Evolutionary conservation across 495 filamentous ascomycete species (phyloP).

Genomic region (Choiromyces venosus): DNA sequence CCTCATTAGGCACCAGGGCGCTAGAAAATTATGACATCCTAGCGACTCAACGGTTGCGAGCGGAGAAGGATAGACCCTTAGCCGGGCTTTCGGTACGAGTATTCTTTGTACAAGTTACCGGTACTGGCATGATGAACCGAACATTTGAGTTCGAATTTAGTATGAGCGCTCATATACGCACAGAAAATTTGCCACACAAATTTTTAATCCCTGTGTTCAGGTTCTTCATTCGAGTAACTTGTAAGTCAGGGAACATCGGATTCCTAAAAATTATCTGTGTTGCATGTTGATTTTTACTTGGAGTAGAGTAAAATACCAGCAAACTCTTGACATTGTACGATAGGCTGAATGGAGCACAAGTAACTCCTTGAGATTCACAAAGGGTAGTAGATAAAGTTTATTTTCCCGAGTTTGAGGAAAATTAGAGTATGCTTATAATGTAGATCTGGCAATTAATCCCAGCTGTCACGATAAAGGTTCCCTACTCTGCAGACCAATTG

Average conservation of each 20-base stretch:
- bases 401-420: not conserved
- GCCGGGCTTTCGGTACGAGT: too few species aligned
- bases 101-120: too few species aligned
- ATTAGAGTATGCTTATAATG: not conserved
- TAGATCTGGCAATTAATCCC: not conserved
- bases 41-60: not conserved
- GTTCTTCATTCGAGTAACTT: too few species aligned
- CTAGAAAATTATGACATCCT: too few species aligned
- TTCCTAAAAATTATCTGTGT: not conserved
- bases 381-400: not conserved
- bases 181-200: too few species aligned
- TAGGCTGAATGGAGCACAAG: not conserved
- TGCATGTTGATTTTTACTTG: not conserved
- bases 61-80: not conserved
- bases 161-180: too few species aligned
- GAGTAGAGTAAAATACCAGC: not conserved
- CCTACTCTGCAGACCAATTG: not conserved
- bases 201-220: too few species aligned
- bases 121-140: too few species aligned
- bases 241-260: not conserved
- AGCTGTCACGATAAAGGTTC: not conserved
- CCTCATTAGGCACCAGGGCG: not conserved
- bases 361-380: not conserved
- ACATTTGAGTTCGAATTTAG: too few species aligned
- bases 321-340: not conserved